Percentiles rank a stretch among this genome's conserved stretches.
Conservation (phyloP, 2,329 filamentous ascomycete species). For the Botrytis aclada region DNA sequence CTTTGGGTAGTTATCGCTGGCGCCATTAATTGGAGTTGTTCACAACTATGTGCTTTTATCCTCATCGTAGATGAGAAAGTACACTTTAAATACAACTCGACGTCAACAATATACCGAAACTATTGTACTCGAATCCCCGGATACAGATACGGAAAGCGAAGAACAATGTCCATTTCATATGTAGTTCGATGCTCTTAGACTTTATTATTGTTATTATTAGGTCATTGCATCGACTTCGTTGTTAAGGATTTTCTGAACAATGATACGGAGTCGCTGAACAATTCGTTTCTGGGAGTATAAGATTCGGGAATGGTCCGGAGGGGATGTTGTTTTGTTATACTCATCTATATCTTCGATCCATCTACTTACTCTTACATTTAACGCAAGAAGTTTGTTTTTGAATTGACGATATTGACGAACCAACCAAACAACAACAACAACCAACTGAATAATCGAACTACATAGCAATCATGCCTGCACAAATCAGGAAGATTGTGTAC, state of each 20-base stretch:
- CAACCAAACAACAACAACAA: background rate
- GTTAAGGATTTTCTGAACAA: background rate
- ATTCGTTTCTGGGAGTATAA: background rate
- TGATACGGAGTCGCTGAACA: background rate
- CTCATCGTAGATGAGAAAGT: background rate
- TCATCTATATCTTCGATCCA: background rate
- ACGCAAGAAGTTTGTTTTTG: background rate
- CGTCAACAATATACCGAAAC: background rate
- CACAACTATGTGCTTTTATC: background rate
- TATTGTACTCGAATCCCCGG: background rate
- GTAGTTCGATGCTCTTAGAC: background rate
- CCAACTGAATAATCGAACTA: background rate
- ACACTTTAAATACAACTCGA: background rate
- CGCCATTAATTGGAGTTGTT: background rate
- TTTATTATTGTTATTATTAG: background rate
- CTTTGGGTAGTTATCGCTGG: background rate
- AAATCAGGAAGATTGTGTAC: background rate
- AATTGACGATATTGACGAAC: background rate
- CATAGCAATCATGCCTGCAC: background rate
- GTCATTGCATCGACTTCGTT: background rate
- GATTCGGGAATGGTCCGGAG: too few relatives aligned
- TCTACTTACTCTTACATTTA: background rate
- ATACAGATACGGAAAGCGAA: background rate
- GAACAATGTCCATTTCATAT: background rate
- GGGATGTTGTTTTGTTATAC: rapidly evolving